Evolutionary conservation across 768 basidiomycete species (phyloP), one percentile per base, ranked within the genome.

Genomic region (Agrocybe praecox): DNA sequence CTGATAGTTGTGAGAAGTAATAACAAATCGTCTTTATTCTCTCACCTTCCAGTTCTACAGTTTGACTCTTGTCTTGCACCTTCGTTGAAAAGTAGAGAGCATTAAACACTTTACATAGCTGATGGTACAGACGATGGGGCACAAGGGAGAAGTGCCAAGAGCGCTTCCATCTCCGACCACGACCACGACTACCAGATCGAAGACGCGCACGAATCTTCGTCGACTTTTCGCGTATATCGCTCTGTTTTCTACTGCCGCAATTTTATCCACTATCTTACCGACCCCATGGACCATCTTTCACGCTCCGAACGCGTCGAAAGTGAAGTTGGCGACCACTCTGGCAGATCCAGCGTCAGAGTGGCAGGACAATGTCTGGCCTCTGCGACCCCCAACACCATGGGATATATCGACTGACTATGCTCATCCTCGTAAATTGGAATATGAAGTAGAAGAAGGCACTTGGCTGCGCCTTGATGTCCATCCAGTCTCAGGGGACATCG

Each of bases 401-500:
- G 89, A 90, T 64, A 90, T 90, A 58, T 89, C 88, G 19, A 89
- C 87, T 19, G 85, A 90, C 72, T 89, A 82, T 61, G 78, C 82
- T n/a, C 82, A 84, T 69, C 84, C 87, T 1, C 83, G 88, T n/a
- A 71, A 70, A 18, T 73, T 90, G 29, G 78, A 82, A 53, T 91
- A 86, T 66, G 84, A 89, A 54, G 88, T 90, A 14, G 74, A 79
- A 42, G 86, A 90, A 65, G 89, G 89, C 8, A 90, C 89, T 33
- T 91, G 88, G 88, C 72, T 90, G 52, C 79, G 88, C 11, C 79
- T 90, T 26, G 89, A 90, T 63, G 88, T 89, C 1, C 84, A 88
- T 58, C 86, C 87, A n/a, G 71, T 73, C 52, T 79, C 81, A 2
- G 88, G 89, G 12, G 89, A 90, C 60, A 80, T 90, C 45, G 78